These are phyloP conservation scores for Brettanomyces nanus DNA, from an alignment of 805 yeast species.

Conservation along the genomic window DNA sequence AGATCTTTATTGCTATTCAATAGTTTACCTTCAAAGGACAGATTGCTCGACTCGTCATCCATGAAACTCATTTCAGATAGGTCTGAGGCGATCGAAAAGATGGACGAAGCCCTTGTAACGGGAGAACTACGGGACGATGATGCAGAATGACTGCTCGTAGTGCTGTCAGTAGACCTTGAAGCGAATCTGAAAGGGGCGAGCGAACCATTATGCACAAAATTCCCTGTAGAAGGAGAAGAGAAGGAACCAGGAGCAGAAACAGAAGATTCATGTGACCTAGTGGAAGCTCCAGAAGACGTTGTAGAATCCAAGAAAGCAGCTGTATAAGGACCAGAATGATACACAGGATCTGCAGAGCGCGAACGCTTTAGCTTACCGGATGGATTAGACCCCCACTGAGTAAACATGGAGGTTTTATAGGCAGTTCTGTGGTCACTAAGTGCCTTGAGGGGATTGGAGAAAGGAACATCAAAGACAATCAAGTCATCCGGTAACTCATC, in stretches of 20 bases:
- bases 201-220: background rate
- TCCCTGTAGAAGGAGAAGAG: too few relatives aligned
- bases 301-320: too few relatives aligned
- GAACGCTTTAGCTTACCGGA: background rate
- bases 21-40: constrained; percentile 29
- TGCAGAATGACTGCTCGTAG: constrained; percentile 1
- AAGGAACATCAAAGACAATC: constrained; percentile 56
- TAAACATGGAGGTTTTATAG: constrained; percentile 11
- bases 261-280: background rate
- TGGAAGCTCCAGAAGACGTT: background rate
- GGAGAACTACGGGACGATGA: constrained; percentile 23
- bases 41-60: constrained; percentile 14
- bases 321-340: too few relatives aligned
- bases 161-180: background rate
- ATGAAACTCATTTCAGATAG: constrained; percentile 18
- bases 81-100: constrained; percentile 31
- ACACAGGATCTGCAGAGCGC: background rate
- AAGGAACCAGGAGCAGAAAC: background rate
- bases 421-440: constrained; percentile 29
- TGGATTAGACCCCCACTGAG: too few relatives aligned
- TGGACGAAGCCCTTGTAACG: constrained; percentile 36
- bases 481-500: constrained; percentile 46
- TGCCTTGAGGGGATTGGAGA: constrained; percentile 44
- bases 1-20: constrained; percentile 27
- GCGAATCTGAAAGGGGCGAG: background rate